These are phyloP conservation scores for Saururus chinensis DNA, from an alignment of 164 flowering plant species.

Conservation along the genomic window DNA sequence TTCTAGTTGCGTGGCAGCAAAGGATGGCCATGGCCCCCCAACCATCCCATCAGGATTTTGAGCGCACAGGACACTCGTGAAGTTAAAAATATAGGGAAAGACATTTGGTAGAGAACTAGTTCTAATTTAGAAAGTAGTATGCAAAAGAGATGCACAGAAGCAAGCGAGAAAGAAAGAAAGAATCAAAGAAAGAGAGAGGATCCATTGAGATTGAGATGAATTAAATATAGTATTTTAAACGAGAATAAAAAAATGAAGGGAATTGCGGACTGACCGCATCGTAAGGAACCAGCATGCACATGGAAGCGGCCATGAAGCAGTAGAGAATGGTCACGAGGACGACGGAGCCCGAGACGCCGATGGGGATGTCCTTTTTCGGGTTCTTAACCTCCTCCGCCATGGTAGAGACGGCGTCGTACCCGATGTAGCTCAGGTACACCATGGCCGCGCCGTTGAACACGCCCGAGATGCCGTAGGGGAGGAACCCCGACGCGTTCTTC, in stretches of 20 bases:
- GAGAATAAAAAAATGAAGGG: neutral
- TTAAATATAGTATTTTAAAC: no score
- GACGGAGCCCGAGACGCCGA: constrained; percentile 89
- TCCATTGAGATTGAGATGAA: no score
- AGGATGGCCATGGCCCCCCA: no score
- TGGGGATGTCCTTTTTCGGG: constrained; percentile 65
- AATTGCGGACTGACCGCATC: constrained; percentile 39
- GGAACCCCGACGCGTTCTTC: constrained; percentile 37
- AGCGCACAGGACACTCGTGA: no score
- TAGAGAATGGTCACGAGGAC: constrained; percentile 68
- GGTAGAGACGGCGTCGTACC: constrained; percentile 95
- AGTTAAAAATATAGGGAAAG: no score
- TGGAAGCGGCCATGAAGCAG: constrained; percentile 81
- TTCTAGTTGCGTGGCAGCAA: no score
- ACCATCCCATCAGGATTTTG: no score
- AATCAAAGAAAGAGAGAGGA: no score
- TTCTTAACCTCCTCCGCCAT: constrained; percentile 85
- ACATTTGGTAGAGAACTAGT: no score
- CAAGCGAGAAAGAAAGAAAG: no score
- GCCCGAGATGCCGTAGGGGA: constrained; percentile 62
- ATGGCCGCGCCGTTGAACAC: constrained; percentile 77
- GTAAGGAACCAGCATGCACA: constrained; percentile 78
- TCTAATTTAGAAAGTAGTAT: no score
- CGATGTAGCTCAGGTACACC: constrained; percentile 88
- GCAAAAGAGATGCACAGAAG: no score